Evolutionary conservation across 768 basidiomycete species (phyloP), one percentile per base, ranked within the genome.

Genomic region (Lactarius vividus): DNA sequence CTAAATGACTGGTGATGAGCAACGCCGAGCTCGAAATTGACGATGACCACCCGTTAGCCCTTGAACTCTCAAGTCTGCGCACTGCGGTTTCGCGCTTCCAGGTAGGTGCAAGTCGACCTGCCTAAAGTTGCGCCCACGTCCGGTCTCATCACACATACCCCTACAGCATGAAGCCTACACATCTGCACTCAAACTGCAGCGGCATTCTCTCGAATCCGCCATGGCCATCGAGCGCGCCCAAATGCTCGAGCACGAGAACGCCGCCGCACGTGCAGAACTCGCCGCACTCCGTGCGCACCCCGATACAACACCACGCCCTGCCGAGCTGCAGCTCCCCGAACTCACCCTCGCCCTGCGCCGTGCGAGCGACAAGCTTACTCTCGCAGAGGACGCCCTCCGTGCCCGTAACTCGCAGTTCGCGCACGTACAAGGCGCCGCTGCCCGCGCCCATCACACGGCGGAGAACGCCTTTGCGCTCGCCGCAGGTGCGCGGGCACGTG

Each of bases 261-360:
- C 79, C 15, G 74, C 80, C 3, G 77, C 90, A 40, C 76, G 73
- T n/a, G 77, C 81, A 28, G 91, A 92, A 73, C 67, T 89, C 37
- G 75, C 75, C 6, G 68, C 81, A 4, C 80, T 91, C n/a, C 79
- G 87, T 54, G 79, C 82, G 0, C 73, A 83, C 66, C 83, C 87
- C 18, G 81, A 84, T 57, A 72, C 77, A 4, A 74, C 79, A 8
- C 76, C 75, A 0, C 77, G 77, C 58, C 77, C 78, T 7, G 76
- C 79, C 33, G 70, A 75, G 7, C 67, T 76, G 4, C 80, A 80
- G 62, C 78, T 79, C 1, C 75, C 79, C 18, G 79, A 92, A 64
- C 80, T 92, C 59, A 86, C 88, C 0, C 81, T 92, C 10, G 85
- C 88, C 0, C 81, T 91, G 31, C 82, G 90, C 8, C 83, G 82